Evolutionary conservation across 176 grass and related monocot genomes (phyloP).

Genomic region (Zea luxurians): DNA sequence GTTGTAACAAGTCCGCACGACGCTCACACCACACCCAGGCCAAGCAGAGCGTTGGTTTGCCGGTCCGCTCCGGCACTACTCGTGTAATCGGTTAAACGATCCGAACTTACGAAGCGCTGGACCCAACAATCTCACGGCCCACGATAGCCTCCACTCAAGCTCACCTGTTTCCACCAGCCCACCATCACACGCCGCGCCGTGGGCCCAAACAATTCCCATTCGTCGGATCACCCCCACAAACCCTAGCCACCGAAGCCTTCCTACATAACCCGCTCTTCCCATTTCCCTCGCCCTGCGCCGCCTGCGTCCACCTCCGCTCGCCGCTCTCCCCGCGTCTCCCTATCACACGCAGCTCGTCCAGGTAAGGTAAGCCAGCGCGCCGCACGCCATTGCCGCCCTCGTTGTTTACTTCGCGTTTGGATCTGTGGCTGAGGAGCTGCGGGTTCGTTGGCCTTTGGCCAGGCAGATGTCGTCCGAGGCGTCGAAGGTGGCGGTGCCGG

Average conservation of each 20-base stretch:
- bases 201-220: background rate
- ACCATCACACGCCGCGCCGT: background rate
- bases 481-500: constrained; percentile 59
- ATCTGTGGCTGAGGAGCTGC: background rate
- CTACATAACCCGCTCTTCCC: constrained; percentile 18
- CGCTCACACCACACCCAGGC: too few relatives aligned
- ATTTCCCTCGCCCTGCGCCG: background rate
- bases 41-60: too few relatives aligned
- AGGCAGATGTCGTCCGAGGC: constrained; percentile 60
- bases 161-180: too few relatives aligned
- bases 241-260: constrained; percentile 39
- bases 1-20: too few relatives aligned
- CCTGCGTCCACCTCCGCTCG: background rate
- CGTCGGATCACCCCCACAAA: constrained; percentile 45
- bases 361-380: constrained; percentile 36
- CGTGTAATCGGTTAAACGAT: too few relatives aligned
- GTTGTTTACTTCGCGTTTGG: background rate
- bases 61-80: too few relatives aligned
- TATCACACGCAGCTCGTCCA: constrained; percentile 21
- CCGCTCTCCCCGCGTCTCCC: background rate
- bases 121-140: background rate
- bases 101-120: too few relatives aligned
- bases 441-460: too few relatives aligned
- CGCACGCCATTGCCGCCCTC: background rate
- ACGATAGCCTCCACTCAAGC: background rate